A percentile compares a stretch with the other conserved stretches of the same genome.
These are phyloP conservation scores for Sporothrix euskadiensis DNA, from an alignment of 2,329 filamentous ascomycete species.

Conservation along the genomic window DNA sequence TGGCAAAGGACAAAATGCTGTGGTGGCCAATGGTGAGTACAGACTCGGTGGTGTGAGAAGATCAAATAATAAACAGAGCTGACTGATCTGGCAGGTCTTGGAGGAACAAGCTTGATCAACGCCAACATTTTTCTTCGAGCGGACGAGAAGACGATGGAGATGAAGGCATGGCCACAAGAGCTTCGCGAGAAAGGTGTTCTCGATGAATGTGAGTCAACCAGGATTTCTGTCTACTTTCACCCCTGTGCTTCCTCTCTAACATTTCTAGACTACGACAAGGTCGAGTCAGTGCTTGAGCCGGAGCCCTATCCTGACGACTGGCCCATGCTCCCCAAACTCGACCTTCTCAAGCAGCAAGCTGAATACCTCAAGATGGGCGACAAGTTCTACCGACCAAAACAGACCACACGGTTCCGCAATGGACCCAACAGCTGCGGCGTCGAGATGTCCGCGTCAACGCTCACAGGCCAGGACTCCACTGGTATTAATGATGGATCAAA, in stretches of 20 bases:
- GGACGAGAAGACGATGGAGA: constrained; percentile 54
- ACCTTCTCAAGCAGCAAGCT: constrained; percentile 59
- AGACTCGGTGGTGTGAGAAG: neutral
- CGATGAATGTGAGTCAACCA: constrained; percentile 49
- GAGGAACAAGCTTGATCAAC: constrained; percentile 66
- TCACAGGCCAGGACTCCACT: constrained; percentile 63
- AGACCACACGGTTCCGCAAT: constrained; percentile 64
- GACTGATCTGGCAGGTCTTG: constrained; percentile 52
- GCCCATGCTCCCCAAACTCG: constrained; percentile 59
- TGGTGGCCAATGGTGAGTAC: constrained; percentile 53
- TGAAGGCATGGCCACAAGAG: constrained; percentile 61
- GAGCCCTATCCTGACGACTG: constrained; percentile 58
- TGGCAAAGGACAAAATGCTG: constrained; percentile 63
- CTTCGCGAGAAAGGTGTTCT: constrained; percentile 50
- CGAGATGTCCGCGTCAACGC: constrained; percentile 59
- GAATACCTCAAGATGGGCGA: constrained; percentile 50
- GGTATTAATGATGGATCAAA: constrained; percentile 69
- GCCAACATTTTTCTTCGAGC: constrained; percentile 66
- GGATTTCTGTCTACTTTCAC: neutral
- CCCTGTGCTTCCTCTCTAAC: neutral
- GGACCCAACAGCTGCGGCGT: constrained; percentile 65
- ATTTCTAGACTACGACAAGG: constrained; percentile 57
- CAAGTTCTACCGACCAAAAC: constrained; percentile 57
- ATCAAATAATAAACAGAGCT: neutral
- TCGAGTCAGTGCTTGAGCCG: constrained; percentile 59